Percentiles rank a stretch among this genome's conserved stretches.
phyloP scores from a whole-genome alignment of 225 moss, liverwort and hornwort species.

The Marchantia polymorpha region DNA sequence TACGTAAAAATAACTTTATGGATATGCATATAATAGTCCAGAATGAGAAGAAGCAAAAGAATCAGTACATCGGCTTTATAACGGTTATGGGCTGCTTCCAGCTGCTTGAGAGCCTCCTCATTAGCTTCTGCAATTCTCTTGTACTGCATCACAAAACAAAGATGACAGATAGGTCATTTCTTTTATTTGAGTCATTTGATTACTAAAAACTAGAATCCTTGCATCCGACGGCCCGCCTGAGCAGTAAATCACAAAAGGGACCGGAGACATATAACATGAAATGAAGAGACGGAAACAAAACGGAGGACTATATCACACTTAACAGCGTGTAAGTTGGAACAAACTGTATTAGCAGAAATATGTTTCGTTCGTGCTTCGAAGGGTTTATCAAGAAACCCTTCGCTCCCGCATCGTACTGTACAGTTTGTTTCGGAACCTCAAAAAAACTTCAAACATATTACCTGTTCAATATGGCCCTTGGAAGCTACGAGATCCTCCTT shows the following conservation, averaged over 20 bases:
- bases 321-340: too few species aligned
- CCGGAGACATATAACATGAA: too few species aligned
- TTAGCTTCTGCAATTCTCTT: constrained; percentile 87
- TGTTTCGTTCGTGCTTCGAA: neutral
- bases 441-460: constrained; percentile 9
- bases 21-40: neutral
- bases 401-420: too few species aligned
- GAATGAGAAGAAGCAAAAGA: neutral
- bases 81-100: constrained; percentile 75
- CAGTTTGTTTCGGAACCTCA: neutral
- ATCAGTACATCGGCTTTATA: constrained; percentile 75
- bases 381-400: neutral
- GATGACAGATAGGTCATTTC: neutral
- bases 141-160: constrained; percentile 50
- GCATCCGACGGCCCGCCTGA: too few species aligned
- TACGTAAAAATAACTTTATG: neutral
- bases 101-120: constrained; percentile 95
- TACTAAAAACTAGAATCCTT: too few species aligned
- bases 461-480: constrained; percentile 83
- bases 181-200: too few species aligned
- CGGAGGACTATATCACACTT: too few species aligned
- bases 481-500: constrained; percentile 85
- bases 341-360: neutral
- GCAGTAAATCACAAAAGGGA: too few species aligned
- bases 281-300: too few species aligned